Evolutionary conservation across 768 basidiomycete genomes (phyloP).

Genomic region (Boletus fagicola): DNA sequence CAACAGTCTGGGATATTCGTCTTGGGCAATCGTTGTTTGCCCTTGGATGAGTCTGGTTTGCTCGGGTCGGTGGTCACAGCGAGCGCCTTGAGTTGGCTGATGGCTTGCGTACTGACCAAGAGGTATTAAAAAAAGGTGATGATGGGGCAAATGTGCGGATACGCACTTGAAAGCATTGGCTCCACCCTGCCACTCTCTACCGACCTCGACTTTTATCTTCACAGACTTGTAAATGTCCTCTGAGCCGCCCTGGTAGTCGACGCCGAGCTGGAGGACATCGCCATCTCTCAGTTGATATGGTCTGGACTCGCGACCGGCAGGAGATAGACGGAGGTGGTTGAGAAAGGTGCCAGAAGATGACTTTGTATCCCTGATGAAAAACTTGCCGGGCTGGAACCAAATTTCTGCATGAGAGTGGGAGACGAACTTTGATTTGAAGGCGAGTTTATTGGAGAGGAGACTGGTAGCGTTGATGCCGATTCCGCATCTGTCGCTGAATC

Average conservation of each 20-base stretch:
- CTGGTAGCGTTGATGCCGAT: constrained; percentile 63
- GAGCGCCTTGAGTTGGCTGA: too few species aligned
- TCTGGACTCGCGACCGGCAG: constrained; percentile 77
- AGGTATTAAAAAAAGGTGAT: too few species aligned
- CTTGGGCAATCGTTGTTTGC: too few species aligned
- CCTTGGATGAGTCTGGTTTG: too few species aligned
- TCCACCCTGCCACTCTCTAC: constrained; percentile 85
- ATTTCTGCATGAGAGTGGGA: constrained; percentile 93
- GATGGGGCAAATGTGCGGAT: not conserved
- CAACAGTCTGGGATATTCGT: too few species aligned
- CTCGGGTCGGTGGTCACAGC: too few species aligned
- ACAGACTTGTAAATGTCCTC: constrained; percentile 98
- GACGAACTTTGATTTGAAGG: constrained; percentile 95
- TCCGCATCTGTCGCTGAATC: constrained; percentile 88
- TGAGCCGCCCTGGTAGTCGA: constrained; percentile 95
- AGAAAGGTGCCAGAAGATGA: constrained; percentile 90
- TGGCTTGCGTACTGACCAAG: too few species aligned
- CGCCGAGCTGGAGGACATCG: too few species aligned
- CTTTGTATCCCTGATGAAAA: constrained; percentile 89
- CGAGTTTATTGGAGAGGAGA: constrained; percentile 77
- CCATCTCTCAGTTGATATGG: too few species aligned
- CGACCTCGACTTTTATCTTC: constrained; percentile 90
- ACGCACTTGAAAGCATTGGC: too few species aligned
- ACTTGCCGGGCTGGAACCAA: constrained; percentile 72
- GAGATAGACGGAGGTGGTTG: constrained; percentile 85